A percentile compares a stretch with the other conserved stretches of the same genome.
phyloP scores from a whole-genome alignment of 805 yeast species.

The Yarrowia sp. region DNA sequence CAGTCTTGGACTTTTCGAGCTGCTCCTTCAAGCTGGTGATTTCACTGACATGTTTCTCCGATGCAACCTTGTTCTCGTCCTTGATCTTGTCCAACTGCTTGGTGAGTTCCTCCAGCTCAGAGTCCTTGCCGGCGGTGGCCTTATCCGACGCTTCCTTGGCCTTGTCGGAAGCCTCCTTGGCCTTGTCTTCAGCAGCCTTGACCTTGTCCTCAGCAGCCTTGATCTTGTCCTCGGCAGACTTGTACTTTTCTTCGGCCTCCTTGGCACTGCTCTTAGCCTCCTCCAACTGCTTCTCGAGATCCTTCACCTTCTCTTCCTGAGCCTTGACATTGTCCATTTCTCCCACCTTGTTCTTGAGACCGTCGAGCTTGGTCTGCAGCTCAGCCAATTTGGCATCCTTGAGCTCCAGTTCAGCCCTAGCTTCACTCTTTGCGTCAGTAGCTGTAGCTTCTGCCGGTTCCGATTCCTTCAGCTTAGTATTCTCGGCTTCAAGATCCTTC shows the following conservation, averaged over 20 bases:
- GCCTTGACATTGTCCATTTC: conserved; percentile 35
- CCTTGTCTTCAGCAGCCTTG: background rate
- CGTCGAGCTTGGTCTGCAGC: conserved; percentile 21
- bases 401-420: conserved; percentile 27
- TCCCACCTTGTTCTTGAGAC: conserved; percentile 31
- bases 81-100: conserved; percentile 9
- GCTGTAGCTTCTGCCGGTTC: conserved; percentile 1
- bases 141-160: background rate
- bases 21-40: conserved; percentile 19
- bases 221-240: background rate
- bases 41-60: conserved; percentile 10
- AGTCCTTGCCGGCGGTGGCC: background rate
- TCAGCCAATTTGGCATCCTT: conserved; percentile 21
- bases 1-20: conserved; percentile 12
- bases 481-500: conserved; percentile 40
- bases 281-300: conserved; percentile 16
- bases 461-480: conserved; percentile 26
- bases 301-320: conserved; percentile 25
- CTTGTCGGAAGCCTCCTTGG: conserved; percentile 5
- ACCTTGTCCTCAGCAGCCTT: background rate
- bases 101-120: conserved; percentile 3
- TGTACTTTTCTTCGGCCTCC: background rate
- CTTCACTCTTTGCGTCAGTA: conserved; percentile 8
- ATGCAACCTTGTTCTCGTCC: conserved; percentile 12
- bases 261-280: background rate